These are phyloP conservation scores for Lachancea dasiensis DNA, from an alignment of 805 yeast genomes.

Conservation along the genomic window DNA sequence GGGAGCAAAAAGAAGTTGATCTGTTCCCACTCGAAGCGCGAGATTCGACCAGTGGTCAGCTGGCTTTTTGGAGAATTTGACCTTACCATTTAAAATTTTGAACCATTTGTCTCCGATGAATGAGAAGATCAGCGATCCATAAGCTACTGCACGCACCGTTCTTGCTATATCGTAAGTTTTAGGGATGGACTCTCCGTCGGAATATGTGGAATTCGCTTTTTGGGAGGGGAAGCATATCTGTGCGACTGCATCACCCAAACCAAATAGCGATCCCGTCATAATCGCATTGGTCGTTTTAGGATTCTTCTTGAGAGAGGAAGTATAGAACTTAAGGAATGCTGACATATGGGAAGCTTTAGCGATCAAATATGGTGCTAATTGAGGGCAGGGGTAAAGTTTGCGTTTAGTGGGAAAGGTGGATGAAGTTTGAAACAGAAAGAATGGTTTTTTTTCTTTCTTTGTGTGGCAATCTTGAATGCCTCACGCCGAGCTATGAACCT, in stretches of 20 bases:
- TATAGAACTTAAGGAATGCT: constrained; percentile 17
- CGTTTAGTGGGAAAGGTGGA: too few relatives aligned
- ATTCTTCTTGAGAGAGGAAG: constrained; percentile 32
- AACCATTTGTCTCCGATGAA: constrained; percentile 75
- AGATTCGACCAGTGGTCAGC: constrained; percentile 32
- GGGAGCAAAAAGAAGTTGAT: constrained; percentile 77
- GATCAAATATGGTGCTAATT: too few relatives aligned
- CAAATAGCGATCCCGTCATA: constrained; percentile 58
- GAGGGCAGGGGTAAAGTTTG: too few relatives aligned
- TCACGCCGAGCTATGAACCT: too few relatives aligned
- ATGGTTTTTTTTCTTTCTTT: too few relatives aligned
- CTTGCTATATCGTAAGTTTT: constrained; percentile 46
- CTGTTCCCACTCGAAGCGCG: constrained; percentile 51
- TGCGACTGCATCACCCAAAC: constrained; percentile 70
- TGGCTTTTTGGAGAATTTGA: constrained; percentile 35
- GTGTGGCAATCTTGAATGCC: too few relatives aligned
- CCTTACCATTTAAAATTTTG: constrained; percentile 39
- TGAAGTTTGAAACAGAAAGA: too few relatives aligned
- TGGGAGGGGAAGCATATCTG: constrained; percentile 44
- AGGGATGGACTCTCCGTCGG: background rate
- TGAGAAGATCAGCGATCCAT: constrained; percentile 70
- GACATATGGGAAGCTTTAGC: too few relatives aligned
- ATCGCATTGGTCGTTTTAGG: constrained; percentile 52
- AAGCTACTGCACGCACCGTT: constrained; percentile 56
- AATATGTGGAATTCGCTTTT: constrained; percentile 1